A percentile compares a stretch with the other conserved stretches of the same genome.
Evolutionary conservation across 1,139 yeast genomes (phyloP).

Genomic region (Geotrichum carabidarum): DNA sequence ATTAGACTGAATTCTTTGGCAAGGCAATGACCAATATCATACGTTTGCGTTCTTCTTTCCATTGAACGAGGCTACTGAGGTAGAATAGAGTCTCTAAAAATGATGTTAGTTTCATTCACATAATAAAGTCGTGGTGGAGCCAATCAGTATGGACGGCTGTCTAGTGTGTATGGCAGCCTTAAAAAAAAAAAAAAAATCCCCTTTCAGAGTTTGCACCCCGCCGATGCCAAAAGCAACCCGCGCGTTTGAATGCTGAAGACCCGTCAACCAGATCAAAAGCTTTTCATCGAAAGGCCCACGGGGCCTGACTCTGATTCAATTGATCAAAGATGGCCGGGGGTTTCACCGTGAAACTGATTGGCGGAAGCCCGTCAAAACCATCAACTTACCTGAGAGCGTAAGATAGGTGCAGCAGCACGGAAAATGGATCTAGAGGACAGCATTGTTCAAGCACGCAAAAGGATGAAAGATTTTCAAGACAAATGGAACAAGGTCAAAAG

Average conservation of each 20-base stretch:
- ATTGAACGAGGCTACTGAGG: slow-evolving; percentile 54
- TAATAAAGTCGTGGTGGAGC: neutral
- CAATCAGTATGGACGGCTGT: slow-evolving; percentile 1
- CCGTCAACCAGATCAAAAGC: no score
- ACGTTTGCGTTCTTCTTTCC: slow-evolving; percentile 52
- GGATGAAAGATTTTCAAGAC: neutral
- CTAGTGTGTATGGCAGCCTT: no score
- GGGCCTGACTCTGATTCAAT: no score
- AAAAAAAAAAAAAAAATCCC: no score
- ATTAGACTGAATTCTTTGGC: neutral
- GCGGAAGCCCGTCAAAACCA: neutral
- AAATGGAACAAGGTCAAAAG: neutral
- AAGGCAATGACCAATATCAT: slow-evolving; percentile 11
- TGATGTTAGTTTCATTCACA: neutral
- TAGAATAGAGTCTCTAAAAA: slow-evolving; percentile 36
- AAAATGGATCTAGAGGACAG: slow-evolving; percentile 21
- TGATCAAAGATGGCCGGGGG: no score
- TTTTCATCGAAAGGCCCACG: neutral
- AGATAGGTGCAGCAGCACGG: slow-evolving; percentile 18
- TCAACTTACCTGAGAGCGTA: slow-evolving; percentile 21
- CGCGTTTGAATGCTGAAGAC: no score
- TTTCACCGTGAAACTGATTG: no score
- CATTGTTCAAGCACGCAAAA: slow-evolving; percentile 11
- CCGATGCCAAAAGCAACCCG: no score
- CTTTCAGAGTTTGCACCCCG: neutral